Evolutionary conservation across 2,329 filamentous ascomycete species (phyloP).

Genomic region (Golovinomyces cichoracearum): DNA sequence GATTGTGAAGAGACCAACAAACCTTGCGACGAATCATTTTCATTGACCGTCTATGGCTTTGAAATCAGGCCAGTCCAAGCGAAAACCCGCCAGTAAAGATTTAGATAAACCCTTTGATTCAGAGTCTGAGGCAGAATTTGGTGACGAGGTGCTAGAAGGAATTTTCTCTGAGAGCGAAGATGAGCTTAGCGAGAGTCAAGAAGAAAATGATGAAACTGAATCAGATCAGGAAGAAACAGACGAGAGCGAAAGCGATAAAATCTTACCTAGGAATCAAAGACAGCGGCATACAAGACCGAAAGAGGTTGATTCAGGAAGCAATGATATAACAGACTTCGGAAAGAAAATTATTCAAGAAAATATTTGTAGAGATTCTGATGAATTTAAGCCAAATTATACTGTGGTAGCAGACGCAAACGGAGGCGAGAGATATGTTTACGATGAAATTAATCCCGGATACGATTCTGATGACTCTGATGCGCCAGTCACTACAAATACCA

Average conservation of each 20-base stretch:
- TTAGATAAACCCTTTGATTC: conserved; percentile 22
- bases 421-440: conserved; percentile 69
- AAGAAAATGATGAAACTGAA: conserved; percentile 18
- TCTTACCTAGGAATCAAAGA: conserved; percentile 18
- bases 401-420: conserved; percentile 67
- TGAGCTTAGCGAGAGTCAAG: conserved; percentile 24
- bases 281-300: conserved; percentile 15
- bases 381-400: conserved; percentile 24
- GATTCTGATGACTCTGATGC: conserved; percentile 87
- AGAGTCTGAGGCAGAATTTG: conserved; percentile 35
- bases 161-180: conserved; percentile 32
- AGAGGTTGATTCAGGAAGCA: conserved; percentile 17
- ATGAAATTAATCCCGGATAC: conserved; percentile 81
- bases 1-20: too few relatives aligned
- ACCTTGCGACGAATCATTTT: too few relatives aligned
- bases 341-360: conserved; percentile 7
- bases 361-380: conserved; percentile 14
- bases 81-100: conserved; percentile 34
- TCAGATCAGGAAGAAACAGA: conserved; percentile 21
- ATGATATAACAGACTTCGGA: conserved; percentile 16
- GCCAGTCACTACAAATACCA: conserved; percentile 59
- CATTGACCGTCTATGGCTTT: conserved; percentile 10
- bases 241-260: conserved; percentile 22
- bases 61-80: conserved; percentile 21
- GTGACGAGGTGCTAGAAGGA: conserved; percentile 27